Evolutionary conservation across 2,329 filamentous ascomycete genomes (phyloP).

Genomic region (Fusarium napiforme): DNA sequence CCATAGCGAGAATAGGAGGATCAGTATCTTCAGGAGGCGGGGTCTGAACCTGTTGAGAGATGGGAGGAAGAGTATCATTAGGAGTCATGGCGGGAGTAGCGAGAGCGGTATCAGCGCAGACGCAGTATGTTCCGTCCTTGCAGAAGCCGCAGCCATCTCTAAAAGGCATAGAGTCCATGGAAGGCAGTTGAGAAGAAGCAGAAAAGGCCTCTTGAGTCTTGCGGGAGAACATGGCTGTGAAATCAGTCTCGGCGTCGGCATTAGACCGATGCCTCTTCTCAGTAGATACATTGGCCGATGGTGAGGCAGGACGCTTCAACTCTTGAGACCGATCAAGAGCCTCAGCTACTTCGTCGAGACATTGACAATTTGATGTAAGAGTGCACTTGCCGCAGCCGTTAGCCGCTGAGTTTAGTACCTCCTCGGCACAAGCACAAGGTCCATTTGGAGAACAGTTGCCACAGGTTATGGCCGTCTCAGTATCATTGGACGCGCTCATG

Average conservation of each 20-base stretch:
- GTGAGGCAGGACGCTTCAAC: conserved; percentile 63
- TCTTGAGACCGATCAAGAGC: conserved; percentile 50
- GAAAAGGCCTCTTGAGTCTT: conserved; percentile 49
- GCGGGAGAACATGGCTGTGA: conserved; percentile 72
- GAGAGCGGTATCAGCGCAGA: conserved; percentile 74
- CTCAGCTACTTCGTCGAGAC: conserved; percentile 70
- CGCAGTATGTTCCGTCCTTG: conserved; percentile 82
- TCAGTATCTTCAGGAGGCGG: conserved; percentile 72
- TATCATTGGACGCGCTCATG: conserved; percentile 45
- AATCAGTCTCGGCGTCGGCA: conserved; percentile 76
- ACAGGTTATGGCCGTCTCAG: conserved; percentile 58
- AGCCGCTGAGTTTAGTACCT: conserved; percentile 63
- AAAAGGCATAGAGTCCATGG: conserved; percentile 55
- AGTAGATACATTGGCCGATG: conserved; percentile 53
- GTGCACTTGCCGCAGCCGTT: conserved; percentile 75
- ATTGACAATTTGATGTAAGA: conserved; percentile 70
- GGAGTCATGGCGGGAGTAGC: conserved; percentile 54
- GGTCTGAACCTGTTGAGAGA: conserved; percentile 63
- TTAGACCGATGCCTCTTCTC: conserved; percentile 67
- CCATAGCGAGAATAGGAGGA: conserved; percentile 63
- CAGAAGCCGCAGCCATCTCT: conserved; percentile 85
- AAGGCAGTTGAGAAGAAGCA: conserved; percentile 51
- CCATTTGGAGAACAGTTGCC: conserved; percentile 65
- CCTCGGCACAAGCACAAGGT: conserved; percentile 68
- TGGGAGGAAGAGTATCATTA: conserved; percentile 54